Conservation (phyloP, 106 monocot species). For the Dactylorhiza incarnata region DNA sequence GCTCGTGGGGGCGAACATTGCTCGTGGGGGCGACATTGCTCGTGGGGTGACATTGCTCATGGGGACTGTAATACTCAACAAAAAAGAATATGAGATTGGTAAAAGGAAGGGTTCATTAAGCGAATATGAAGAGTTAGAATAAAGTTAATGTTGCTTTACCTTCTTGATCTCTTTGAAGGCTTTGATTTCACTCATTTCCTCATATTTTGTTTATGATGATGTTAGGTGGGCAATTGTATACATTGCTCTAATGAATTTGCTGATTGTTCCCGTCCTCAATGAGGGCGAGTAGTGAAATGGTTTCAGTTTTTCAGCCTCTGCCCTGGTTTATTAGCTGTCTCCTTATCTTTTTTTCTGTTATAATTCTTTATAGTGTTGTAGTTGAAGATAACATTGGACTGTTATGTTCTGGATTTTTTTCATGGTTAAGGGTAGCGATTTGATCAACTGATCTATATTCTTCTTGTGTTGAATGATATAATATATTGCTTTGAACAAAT, state of each 20-base stretch:
- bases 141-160: no score
- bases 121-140: neutral
- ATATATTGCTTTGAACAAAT: no score
- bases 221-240: no score
- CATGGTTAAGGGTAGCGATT: neutral
- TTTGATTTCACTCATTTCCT: no score
- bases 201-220: no score
- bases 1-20: no score
- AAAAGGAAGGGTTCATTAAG: neutral
- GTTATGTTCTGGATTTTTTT: neutral
- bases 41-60: no score
- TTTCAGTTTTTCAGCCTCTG: neutral
- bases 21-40: no score
- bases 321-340: neutral
- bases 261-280: conserved; percentile 23
- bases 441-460: neutral
- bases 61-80: neutral
- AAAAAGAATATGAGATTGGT: neutral
- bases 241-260: conserved; percentile 18
- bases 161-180: no score
- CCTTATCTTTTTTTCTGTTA: neutral
- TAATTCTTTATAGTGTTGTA: no score
- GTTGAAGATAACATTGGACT: neutral
- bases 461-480: neutral
- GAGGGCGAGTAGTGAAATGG: conserved; percentile 13